Evolutionary conservation across 202 grass and related monocot genomes (phyloP), one percentile per base, ranked within the genome.

Genomic region (Elaeis oleifera): DNA sequence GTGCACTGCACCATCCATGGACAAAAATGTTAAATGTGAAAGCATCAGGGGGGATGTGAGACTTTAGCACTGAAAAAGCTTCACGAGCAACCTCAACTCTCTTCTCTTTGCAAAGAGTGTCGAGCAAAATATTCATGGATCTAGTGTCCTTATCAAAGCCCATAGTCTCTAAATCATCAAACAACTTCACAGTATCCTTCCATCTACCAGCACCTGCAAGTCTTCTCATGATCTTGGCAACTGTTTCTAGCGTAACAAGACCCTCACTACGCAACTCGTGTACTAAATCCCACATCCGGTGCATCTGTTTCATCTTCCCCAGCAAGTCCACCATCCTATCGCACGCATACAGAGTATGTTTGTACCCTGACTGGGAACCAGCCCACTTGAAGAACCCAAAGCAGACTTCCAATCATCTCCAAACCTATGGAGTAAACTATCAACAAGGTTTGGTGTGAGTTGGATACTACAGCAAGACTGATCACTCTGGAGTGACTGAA

Each of bases 11-110:
- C 90, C 90, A 95, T 5, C 90, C 90, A 70, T 90, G 85, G 56
- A 95, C 69, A 13, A 90, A 87, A 66, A 96, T 96, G 63, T 96
- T 96, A 57, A 83, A 90, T 20, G 84, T 96, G 61, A 85, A 80
- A 20, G 79, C 76, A 78, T 88, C 66, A 22, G 91, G 73, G 5
- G 49, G 14, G 18, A 96, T 83, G 61, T 78, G 63, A 4, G 74
- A 23, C 71, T 74, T 96, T 60, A 96, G 74, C 55, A 76, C 70
- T 0, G 61, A 14, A 78, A 85, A 81, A 28, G 70, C 71, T 70
- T 88, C 83, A 2, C 59, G 83, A 19, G 90, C 90, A 70, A 83
- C 72, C 19, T 85, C 79, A 1, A 96, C 64, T 65, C 75, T 85
- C 74, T 63, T 87, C 73, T 90, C 90, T 75, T 96, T 96, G 71